Evolutionary conservation across 352 stramenopile genomes (phyloP).

Genomic region (Globisporangium spinosum): DNA sequence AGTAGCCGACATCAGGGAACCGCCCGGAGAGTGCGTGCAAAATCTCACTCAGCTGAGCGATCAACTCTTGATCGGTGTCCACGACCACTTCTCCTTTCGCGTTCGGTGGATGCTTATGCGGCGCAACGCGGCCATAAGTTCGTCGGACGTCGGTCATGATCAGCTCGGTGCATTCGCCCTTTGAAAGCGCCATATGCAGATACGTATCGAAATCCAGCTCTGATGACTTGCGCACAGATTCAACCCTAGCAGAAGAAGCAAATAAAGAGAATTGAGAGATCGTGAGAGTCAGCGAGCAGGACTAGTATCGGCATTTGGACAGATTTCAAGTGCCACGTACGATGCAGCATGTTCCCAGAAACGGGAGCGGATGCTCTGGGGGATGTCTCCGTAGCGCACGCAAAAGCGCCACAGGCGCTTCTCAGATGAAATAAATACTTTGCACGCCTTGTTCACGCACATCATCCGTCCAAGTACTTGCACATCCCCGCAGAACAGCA

Average conservation of each 20-base stretch:
- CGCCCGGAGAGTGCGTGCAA: conserved; percentile 73
- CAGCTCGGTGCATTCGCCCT: conserved; percentile 76
- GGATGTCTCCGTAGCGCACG: conserved; percentile 70
- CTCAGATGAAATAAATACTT: conserved; percentile 62
- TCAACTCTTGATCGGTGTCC: conserved; percentile 65
- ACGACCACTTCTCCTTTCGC: conserved; percentile 45
- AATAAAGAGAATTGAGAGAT: background rate
- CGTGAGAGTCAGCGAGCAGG: background rate
- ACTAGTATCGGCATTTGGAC: background rate
- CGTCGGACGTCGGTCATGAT: conserved; percentile 83
- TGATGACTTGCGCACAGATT: conserved; percentile 40
- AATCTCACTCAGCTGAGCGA: conserved; percentile 72
- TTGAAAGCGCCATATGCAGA: conserved; percentile 79
- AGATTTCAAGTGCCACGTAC: conserved; percentile 18
- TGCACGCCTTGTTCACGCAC: conserved; percentile 52
- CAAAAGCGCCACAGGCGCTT: conserved; percentile 75
- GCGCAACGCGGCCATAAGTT: conserved; percentile 78
- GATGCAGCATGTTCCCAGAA: conserved; percentile 69
- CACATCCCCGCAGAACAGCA: conserved; percentile 66
- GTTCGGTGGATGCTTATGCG: conserved; percentile 63
- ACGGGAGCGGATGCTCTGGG: conserved; percentile 46
- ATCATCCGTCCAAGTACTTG: conserved; percentile 41
- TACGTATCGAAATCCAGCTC: conserved; percentile 85
- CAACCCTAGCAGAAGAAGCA: conserved; percentile 12
- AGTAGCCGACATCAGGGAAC: conserved; percentile 84